These are phyloP conservation scores for Leccinum solheimii DNA, from an alignment of 1,284 basidiomycete species.

Conservation along the genomic window DNA sequence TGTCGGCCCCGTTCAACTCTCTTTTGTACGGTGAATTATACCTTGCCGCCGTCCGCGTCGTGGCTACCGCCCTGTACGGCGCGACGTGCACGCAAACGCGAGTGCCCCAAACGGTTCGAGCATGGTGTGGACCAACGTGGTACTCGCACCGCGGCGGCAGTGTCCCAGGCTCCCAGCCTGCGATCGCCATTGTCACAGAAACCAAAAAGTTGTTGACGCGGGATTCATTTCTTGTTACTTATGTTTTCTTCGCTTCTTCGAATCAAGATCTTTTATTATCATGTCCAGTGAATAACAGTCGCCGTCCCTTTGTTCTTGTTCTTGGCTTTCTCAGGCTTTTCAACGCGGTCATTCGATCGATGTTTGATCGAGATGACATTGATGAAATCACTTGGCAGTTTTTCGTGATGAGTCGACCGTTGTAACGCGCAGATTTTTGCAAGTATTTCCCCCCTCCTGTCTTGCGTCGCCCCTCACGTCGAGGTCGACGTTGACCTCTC, in stretches of 20 bases:
- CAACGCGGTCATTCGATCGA: neutral
- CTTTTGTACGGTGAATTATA: neutral
- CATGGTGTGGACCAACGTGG: neutral
- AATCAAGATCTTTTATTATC: conserved; percentile 15
- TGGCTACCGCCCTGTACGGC: neutral
- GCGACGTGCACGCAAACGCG: conserved; percentile 19
- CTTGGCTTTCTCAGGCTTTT: neutral
- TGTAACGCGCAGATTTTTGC: conserved; percentile 5
- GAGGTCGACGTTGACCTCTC: neutral
- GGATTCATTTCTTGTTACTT: neutral
- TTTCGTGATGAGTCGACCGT: neutral
- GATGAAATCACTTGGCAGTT: conserved; percentile 6
- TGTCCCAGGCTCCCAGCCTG: neutral
- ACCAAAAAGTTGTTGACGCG: neutral
- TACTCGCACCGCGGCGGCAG: neutral
- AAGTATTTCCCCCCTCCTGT: neutral
- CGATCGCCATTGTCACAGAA: neutral
- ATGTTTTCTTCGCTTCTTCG: neutral
- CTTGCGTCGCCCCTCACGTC: neutral
- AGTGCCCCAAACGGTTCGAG: neutral
- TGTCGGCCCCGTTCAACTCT: neutral
- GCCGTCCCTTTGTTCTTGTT: neutral
- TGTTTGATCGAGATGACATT: neutral
- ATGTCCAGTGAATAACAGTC: neutral
- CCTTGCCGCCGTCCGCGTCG: conserved; percentile 1